phyloP scores from a whole-genome alignment of 257 asterid species.

The Plectranthus barbatus region DNA sequence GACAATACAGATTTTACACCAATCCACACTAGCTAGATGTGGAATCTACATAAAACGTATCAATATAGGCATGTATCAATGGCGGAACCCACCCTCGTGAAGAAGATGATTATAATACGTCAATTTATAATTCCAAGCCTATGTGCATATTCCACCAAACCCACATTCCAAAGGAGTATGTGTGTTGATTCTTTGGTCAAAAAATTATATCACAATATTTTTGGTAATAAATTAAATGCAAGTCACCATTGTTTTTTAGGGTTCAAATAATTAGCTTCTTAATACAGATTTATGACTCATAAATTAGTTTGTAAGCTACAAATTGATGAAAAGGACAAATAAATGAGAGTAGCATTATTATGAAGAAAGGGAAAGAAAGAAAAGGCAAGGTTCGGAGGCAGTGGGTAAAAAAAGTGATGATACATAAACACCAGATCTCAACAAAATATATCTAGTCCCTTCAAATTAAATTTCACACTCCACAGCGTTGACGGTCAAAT shows the following conservation, averaged over 20 bases:
- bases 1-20: too few relatives aligned
- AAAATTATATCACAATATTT: not conserved
- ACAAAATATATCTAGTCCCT: not conserved
- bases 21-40: too few relatives aligned
- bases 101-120: too few relatives aligned
- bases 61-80: not conserved
- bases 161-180: not conserved
- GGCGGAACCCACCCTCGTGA: too few relatives aligned
- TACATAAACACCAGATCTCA: not conserved
- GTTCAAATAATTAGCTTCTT: too few relatives aligned
- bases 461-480: not conserved
- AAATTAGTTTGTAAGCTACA: too few relatives aligned
- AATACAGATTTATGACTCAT: too few relatives aligned
- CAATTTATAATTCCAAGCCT: too few relatives aligned
- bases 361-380: not conserved
- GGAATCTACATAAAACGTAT: too few relatives aligned
- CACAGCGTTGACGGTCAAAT: slow-evolving; percentile 11
- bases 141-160: not conserved
- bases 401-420: slow-evolving; percentile 29
- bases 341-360: not conserved
- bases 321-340: not conserved
- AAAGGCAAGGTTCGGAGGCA: not conserved
- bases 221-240: not conserved
- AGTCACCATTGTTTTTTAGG: not conserved
- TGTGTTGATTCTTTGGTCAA: not conserved